Base-by-base conservation (phyloP, 768 basidiomycete genomes). In the Lyophyllum atratum region DNA sequence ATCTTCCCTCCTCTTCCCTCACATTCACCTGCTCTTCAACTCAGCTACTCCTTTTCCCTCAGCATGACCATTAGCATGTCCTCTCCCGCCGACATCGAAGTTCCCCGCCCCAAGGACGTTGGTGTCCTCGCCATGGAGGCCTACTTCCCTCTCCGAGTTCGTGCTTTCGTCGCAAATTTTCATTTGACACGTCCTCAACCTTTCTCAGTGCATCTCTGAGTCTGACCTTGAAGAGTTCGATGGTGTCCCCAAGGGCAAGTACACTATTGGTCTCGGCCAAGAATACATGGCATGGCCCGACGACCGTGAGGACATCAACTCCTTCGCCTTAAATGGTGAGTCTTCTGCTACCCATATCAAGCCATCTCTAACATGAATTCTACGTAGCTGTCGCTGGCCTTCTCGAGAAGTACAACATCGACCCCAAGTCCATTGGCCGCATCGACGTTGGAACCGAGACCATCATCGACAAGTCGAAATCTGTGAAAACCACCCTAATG, bases 231-330 rank as follows among this genome's bases (percentile, higher is more conserved):
- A 98, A 72, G 87, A 80, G 54, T 98, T 90, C 73, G 96, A 98
- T 67, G 92, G 92, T 66, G 96, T 98, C 43, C 78, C 93, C 55
- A 85, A 92, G 68, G 97, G 97, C 58, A 98, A 98, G 78, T 98
- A 99, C 80, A 99, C 97, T 63, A 97, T 98, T 71, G 97, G 97
- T 70, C 87, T 99, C 37, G 97, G 95, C 55, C 93, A 96, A 73
- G 87, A 95, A 72, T 94, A 87, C 81, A 99, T 99, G 97, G 94
- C 96, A 31, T 98, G 93, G 85, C 91, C 91, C 57, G 95, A 98
- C 71, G 97, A 99, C 82, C 87, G 93, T 55, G 97, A 99, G 74
- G 96, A 99, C 78, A 96, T 99, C 81, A 96, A 97, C 85, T 96
- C 95, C 11, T 95, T 98, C 72, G 89, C 93, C 39, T 75, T 99